phyloP scores from a whole-genome alignment of 2,329 filamentous ascomycete species.

The Thelonectria olida region DNA sequence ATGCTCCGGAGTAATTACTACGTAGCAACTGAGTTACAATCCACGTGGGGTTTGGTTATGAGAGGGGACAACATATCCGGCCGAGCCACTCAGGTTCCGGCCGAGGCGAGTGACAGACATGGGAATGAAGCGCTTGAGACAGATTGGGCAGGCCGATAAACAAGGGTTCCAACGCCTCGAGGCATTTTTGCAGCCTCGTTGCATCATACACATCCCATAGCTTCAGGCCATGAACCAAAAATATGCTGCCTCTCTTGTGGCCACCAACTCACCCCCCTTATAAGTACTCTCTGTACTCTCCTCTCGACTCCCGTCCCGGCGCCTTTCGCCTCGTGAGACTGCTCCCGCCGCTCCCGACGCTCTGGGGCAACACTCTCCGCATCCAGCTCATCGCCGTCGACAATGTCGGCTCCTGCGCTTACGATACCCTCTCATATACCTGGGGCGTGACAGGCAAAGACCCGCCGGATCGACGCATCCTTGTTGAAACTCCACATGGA shows the following conservation, averaged over 20 bases:
- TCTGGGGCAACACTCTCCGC: conserved; percentile 34
- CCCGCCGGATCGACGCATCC: conserved; percentile 36
- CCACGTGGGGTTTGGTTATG: too few species aligned
- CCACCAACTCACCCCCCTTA: conserved; percentile 4
- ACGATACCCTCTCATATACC: conserved; percentile 45
- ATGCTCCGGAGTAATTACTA: too few species aligned
- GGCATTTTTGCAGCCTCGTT: not conserved
- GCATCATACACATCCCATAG: not conserved
- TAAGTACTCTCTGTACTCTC: not conserved
- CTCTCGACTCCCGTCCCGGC: not conserved
- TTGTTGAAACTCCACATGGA: conserved; percentile 32
- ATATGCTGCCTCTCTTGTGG: conserved; percentile 3
- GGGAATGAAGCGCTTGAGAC: not conserved
- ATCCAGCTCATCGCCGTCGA: conserved; percentile 40
- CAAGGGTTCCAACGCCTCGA: not conserved
- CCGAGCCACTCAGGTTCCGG: not conserved
- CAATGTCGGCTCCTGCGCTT: conserved; percentile 25
- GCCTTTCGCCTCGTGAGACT: conserved; percentile 20
- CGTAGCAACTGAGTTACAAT: too few species aligned
- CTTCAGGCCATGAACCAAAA: not conserved
- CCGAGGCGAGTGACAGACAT: not conserved
- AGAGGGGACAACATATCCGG: conserved; percentile 1
- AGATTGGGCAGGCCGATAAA: not conserved
- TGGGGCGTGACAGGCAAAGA: conserved; percentile 33
- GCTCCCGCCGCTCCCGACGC: conserved; percentile 8